A percentile compares a stretch with the other conserved stretches of the same genome.
These are phyloP conservation scores for Cyberlindnera saturnus DNA, from an alignment of 805 yeast genomes.

Conservation along the genomic window DNA sequence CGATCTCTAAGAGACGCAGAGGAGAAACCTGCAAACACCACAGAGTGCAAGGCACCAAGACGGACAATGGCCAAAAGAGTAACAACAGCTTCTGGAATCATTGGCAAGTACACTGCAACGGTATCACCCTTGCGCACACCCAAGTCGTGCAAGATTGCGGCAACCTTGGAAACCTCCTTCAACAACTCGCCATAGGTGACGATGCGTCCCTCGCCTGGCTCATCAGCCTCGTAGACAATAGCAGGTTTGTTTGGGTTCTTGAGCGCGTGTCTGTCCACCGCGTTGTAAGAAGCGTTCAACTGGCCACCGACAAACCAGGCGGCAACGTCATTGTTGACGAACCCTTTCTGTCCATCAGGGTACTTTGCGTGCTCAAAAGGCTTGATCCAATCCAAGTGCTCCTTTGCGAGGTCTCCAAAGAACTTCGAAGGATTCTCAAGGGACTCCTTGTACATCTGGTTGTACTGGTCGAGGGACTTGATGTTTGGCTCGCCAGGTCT, in stretches of 20 bases:
- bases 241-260: slow-evolving; percentile 68
- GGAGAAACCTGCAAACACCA: slow-evolving; percentile 83
- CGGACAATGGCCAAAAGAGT: slow-evolving; percentile 74
- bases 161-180: slow-evolving; percentile 62
- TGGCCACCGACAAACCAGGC: slow-evolving; percentile 81
- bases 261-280: slow-evolving; percentile 79
- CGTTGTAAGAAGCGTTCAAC: slow-evolving; percentile 72
- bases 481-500: slow-evolving; percentile 21
- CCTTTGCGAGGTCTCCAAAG: slow-evolving; percentile 72
- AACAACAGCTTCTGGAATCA: slow-evolving; percentile 75
- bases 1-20: slow-evolving; percentile 90
- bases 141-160: slow-evolving; percentile 58
- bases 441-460: slow-evolving; percentile 67
- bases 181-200: slow-evolving; percentile 69
- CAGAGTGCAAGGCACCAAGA: slow-evolving; percentile 81
- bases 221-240: slow-evolving; percentile 77
- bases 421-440: slow-evolving; percentile 77
- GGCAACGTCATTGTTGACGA: slow-evolving; percentile 43
- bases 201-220: slow-evolving; percentile 53
- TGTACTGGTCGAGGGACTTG: slow-evolving; percentile 53
- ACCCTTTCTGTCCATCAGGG: slow-evolving; percentile 34
- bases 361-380: slow-evolving; percentile 67
- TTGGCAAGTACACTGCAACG: slow-evolving; percentile 81
- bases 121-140: slow-evolving; percentile 80
- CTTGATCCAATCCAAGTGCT: slow-evolving; percentile 73